A percentile compares a stretch with the other conserved stretches of the same genome.
Conservation (phyloP, 108 stramenopile species). For the Seminavis robusta region DNA sequence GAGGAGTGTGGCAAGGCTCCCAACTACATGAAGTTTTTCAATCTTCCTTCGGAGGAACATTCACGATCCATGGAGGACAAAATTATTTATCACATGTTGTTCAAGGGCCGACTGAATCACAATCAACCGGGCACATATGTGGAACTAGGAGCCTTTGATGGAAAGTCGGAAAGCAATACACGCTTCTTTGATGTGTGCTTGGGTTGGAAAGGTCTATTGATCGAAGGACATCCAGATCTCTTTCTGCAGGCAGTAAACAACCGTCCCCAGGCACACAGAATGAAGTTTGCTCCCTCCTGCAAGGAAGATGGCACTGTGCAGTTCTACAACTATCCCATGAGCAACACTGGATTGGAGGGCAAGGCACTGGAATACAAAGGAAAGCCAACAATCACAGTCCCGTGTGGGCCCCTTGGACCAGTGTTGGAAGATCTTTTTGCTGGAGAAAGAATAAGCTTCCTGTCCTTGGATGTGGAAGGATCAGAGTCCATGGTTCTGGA, state of each 20-base stretch:
- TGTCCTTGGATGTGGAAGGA: slow-evolving; percentile 72
- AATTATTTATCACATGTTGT: slow-evolving; percentile 28
- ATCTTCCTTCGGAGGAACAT: too few relatives aligned
- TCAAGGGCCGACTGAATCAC: too few relatives aligned
- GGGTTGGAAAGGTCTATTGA: slow-evolving; percentile 47
- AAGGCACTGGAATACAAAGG: slow-evolving; percentile 13
- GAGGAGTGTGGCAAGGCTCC: too few relatives aligned
- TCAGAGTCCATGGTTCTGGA: slow-evolving; percentile 44
- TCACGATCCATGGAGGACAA: slow-evolving; percentile 35
- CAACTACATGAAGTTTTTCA: too few relatives aligned
- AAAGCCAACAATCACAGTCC: slow-evolving; percentile 28
- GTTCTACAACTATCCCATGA: slow-evolving; percentile 34
- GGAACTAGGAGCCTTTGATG: slow-evolving; percentile 61
- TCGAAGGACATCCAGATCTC: slow-evolving; percentile 38
- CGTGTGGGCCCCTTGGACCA: slow-evolving; percentile 46
- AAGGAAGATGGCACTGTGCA: too few relatives aligned
- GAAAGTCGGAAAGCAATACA: slow-evolving; percentile 42
- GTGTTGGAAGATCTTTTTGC: slow-evolving; percentile 40
- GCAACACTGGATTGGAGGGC: slow-evolving; percentile 40
- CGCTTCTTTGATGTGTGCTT: slow-evolving; percentile 52
- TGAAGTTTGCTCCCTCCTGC: slow-evolving; percentile 55
- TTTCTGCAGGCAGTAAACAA: slow-evolving; percentile 24
- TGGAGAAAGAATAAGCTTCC: slow-evolving; percentile 35
- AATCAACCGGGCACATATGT: slow-evolving; percentile 40
- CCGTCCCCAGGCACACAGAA: slow-evolving; percentile 43